A percentile compares a stretch with the other conserved stretches of the same genome.
Conservation (phyloP, 495 filamentous ascomycete species). For the Aspergillus taichungensis region DNA sequence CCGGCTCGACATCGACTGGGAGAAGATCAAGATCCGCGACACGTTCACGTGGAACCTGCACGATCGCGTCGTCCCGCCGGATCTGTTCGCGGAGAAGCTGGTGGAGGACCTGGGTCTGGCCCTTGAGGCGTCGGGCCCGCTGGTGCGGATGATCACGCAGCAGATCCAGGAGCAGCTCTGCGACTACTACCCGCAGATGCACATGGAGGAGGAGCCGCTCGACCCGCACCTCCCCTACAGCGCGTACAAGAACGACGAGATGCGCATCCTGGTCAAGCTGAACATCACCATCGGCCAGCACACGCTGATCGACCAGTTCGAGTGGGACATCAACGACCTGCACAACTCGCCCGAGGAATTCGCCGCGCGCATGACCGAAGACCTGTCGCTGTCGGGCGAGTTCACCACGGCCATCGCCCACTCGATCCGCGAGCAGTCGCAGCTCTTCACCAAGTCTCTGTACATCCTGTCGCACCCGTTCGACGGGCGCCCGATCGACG, state of each 20-base stretch:
- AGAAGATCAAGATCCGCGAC: slow-evolving; percentile 91
- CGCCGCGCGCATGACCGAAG: slow-evolving; percentile 75
- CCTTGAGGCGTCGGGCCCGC: slow-evolving; percentile 47
- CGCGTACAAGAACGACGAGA: slow-evolving; percentile 97
- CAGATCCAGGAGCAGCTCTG: slow-evolving; percentile 83
- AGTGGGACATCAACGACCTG: slow-evolving; percentile 97
- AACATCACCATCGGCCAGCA: slow-evolving; percentile 97
- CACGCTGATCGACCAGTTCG: slow-evolving; percentile 92
- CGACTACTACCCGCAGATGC: slow-evolving; percentile 87
- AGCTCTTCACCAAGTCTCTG: slow-evolving; percentile 86
- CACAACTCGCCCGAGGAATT: slow-evolving; percentile 91
- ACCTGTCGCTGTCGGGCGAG: slow-evolving; percentile 88
- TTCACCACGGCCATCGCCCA: slow-evolving; percentile 97
- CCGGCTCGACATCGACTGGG: slow-evolving; percentile 87
- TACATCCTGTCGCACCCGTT: slow-evolving; percentile 92
- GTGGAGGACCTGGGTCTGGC: slow-evolving; percentile 87
- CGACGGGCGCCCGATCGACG: slow-evolving; percentile 87
- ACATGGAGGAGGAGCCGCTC: slow-evolving; percentile 79
- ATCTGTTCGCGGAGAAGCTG: slow-evolving; percentile 77
- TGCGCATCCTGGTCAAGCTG: slow-evolving; percentile 89
- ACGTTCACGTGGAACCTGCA: slow-evolving; percentile 99
- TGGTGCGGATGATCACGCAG: slow-evolving; percentile 68
- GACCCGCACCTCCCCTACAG: slow-evolving; percentile 85
- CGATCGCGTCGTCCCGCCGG: slow-evolving; percentile 68
- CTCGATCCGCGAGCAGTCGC: slow-evolving; percentile 89